These are phyloP conservation scores for Saxispiralis lemnorum DNA, from an alignment of 495 filamentous ascomycete species.

Conservation along the genomic window DNA sequence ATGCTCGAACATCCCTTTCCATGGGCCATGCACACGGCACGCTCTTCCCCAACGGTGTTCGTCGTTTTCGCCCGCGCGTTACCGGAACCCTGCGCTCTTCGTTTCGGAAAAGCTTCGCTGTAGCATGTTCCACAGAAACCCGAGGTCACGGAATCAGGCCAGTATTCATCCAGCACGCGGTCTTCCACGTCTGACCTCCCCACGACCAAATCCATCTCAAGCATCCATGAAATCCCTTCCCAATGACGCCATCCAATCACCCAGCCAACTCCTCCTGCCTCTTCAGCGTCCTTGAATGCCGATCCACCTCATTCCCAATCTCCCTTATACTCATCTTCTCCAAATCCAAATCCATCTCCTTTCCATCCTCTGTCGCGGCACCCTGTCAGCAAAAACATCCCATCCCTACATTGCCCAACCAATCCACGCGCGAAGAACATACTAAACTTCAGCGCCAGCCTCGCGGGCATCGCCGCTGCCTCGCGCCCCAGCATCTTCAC, in stretches of 20 bases:
- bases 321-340: constrained; percentile 71
- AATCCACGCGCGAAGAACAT: constrained; percentile 19
- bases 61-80: no score
- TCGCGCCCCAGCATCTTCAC: constrained; percentile 54
- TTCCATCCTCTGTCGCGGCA: constrained; percentile 58
- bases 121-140: no score
- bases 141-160: no score
- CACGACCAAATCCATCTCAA: background rate
- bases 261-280: constrained; percentile 65
- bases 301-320: constrained; percentile 72
- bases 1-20: no score
- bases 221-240: background rate
- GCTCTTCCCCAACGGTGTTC: no score
- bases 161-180: no score
- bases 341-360: constrained; percentile 50
- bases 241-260: no score
- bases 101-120: no score
- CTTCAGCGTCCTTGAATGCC: constrained; percentile 64
- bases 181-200: no score
- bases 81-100: no score
- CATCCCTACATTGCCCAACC: background rate
- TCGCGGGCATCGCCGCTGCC: constrained; percentile 36
- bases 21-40: no score
- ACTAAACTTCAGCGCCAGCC: constrained; percentile 69
- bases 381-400: constrained; percentile 15